phyloP scores from a whole-genome alignment of 2,329 filamentous ascomycete species.

The Diaporthe nobilis region DNA sequence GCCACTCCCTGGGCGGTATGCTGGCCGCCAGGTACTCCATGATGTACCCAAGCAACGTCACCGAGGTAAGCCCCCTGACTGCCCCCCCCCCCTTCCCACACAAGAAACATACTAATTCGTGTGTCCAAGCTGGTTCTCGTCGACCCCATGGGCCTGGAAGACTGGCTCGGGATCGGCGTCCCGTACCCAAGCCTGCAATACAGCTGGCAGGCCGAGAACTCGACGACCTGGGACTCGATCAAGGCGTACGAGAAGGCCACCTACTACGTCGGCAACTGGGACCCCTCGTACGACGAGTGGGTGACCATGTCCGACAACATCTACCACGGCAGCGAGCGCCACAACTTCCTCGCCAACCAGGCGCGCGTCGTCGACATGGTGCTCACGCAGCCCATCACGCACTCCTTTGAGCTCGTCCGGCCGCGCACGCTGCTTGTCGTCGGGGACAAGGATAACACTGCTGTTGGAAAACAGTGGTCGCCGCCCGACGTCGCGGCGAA shows the following conservation, averaged over 20 bases:
- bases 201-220: constrained; percentile 19
- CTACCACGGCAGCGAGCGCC: constrained; percentile 29
- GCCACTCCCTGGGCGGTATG: constrained; percentile 30
- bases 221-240: constrained; percentile 18
- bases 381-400: constrained; percentile 28
- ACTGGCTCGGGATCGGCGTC: constrained; percentile 16
- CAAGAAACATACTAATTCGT: background rate
- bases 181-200: constrained; percentile 20
- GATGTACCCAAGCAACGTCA: constrained; percentile 27
- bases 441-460: constrained; percentile 25
- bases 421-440: background rate
- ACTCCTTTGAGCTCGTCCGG: background rate
- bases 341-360: constrained; percentile 16
- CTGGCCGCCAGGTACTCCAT: constrained; percentile 25
- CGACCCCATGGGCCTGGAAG: constrained; percentile 26
- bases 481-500: constrained; percentile 4
- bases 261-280: constrained; percentile 27
- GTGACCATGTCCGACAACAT: constrained; percentile 25
- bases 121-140: background rate
- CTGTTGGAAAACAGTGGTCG: constrained; percentile 22
- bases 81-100: background rate
- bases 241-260: constrained; percentile 19
- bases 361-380: constrained; percentile 33
- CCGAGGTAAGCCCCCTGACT: constrained; percentile 3
- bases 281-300: constrained; percentile 25